Percentiles rank a stretch among this genome's conserved stretches.
Conservation (phyloP, 345 rosid species). For the Eucalyptus pauciflora region DNA sequence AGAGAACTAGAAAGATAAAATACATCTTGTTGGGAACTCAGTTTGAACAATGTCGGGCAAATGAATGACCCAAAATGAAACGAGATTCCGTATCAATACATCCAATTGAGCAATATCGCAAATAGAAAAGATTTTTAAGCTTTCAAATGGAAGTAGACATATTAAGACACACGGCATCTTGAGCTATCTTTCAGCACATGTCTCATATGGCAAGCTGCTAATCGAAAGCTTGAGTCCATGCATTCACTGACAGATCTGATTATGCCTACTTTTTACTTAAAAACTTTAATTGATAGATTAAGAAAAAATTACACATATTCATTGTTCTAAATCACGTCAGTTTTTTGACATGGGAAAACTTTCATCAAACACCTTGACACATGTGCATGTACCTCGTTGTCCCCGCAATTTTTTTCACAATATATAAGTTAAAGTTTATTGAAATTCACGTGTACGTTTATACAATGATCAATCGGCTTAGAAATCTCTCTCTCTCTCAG, state of each 20-base stretch:
- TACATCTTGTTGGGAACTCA: background rate
- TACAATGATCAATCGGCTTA: background rate
- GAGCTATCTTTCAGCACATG: background rate
- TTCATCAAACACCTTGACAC: background rate
- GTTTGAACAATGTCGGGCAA: background rate
- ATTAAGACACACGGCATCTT: background rate
- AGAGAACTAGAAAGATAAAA: background rate
- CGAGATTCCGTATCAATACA: no score
- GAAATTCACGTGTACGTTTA: background rate
- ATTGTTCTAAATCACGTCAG: background rate
- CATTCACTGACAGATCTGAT: background rate
- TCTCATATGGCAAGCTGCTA: background rate
- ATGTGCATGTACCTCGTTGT: background rate
- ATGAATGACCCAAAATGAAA: background rate
- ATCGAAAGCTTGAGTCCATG: background rate
- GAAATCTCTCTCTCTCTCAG: no score
- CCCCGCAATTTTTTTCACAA: background rate
- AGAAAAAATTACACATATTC: background rate
- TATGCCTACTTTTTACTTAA: background rate
- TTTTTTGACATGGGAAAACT: background rate
- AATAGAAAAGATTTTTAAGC: background rate
- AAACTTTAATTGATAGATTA: background rate
- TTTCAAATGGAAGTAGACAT: background rate
- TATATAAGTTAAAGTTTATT: background rate
- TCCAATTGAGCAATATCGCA: no score